Conservation (phyloP, 106 monocot genomes). For the Alisma plantagoaquatica region DNA sequence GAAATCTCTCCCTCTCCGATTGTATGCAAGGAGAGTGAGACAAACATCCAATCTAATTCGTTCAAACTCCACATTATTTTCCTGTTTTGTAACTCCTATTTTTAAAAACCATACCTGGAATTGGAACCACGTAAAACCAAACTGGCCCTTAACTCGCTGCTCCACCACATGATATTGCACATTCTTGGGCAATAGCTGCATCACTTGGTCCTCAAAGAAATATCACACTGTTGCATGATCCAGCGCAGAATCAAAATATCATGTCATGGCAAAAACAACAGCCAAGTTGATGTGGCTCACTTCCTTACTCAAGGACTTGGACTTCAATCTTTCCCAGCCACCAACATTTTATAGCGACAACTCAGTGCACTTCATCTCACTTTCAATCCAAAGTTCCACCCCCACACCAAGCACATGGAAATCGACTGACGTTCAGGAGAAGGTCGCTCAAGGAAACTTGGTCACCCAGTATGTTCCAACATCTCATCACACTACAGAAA, state of each 20-base stretch:
- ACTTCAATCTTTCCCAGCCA: not conserved
- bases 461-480: not conserved
- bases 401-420: not conserved
- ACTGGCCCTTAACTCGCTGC: too few species aligned
- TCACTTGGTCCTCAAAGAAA: not conserved
- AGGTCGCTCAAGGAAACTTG: not conserved
- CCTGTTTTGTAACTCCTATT: too few species aligned
- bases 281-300: not conserved
- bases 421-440: not conserved
- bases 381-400: not conserved
- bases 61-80: too few species aligned
- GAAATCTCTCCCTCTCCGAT: too few species aligned
- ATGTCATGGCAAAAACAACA: not conserved
- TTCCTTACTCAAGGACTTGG: not conserved
- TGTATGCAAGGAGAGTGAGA: too few species aligned
- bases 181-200: not conserved
- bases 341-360: not conserved
- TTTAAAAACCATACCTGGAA: too few species aligned
- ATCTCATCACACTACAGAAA: not conserved
- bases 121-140: too few species aligned
- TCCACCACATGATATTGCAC: not conserved
- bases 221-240: not conserved
- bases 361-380: not conserved
- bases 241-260: constrained; percentile 1
- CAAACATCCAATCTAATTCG: too few species aligned